Conservation (phyloP, 805 yeast genomes). For the Yamadazyma scolyti region DNA sequence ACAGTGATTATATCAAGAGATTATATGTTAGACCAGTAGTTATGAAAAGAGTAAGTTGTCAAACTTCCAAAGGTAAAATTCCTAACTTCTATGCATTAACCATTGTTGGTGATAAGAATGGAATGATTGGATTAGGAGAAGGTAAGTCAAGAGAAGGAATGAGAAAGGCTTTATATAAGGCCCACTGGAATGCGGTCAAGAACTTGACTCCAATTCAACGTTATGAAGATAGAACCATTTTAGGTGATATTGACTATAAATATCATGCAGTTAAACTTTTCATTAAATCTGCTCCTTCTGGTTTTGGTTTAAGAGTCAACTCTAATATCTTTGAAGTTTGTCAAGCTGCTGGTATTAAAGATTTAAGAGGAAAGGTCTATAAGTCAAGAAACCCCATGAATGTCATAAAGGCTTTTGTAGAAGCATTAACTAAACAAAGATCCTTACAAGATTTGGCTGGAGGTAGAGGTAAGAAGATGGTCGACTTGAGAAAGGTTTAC, state of each 20-base stretch:
- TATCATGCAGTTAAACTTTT: conserved; percentile 83
- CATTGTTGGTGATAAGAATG: conserved; percentile 89
- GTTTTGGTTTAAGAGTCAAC: conserved; percentile 89
- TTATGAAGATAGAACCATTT: conserved; percentile 86
- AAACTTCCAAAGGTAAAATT: conserved; percentile 89
- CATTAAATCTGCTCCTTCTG: conserved; percentile 85
- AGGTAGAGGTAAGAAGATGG: conserved; percentile 91
- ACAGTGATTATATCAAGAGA: conserved; percentile 55
- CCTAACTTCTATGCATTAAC: conserved; percentile 78
- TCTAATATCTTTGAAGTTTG: conserved; percentile 88
- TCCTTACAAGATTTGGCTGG: conserved; percentile 84
- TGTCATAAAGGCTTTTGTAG: conserved; percentile 84
- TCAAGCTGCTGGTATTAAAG: conserved; percentile 90
- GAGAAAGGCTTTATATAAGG: conserved; percentile 72
- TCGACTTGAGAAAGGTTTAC: conserved; percentile 87
- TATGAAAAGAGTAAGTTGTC: conserved; percentile 80
- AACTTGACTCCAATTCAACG: conserved; percentile 79
- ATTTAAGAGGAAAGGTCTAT: conserved; percentile 85
- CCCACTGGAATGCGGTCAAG: conserved; percentile 92
- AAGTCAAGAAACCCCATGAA: conserved; percentile 94
- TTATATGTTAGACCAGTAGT: conserved; percentile 65
- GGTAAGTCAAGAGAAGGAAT: conserved; percentile 83
- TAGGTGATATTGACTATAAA: conserved; percentile 77
- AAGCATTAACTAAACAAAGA: conserved; percentile 77
- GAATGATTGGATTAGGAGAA: conserved; percentile 93